Evolutionary conservation across 768 basidiomycete species (phyloP), one percentile per base, ranked within the genome.

Genomic region (Podaxis sp.): DNA sequence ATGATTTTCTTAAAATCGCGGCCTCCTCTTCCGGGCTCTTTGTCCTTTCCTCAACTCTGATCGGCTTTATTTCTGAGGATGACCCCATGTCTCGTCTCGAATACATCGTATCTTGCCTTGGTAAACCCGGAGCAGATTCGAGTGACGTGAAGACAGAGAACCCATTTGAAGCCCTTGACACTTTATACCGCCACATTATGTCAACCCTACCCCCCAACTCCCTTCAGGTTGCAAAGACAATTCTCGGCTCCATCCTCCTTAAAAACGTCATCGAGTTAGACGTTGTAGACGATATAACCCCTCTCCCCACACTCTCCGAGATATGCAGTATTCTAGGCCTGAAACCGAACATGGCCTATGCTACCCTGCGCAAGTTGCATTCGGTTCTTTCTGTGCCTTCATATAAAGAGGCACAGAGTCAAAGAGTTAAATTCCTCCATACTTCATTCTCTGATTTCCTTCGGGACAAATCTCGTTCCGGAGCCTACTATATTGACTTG

Each of bases 371-470:
- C 2, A 56, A 41, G 38, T 37, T 56, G 10, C 20, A 13, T 17
- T 56, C 55, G 37, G 55, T 56, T 41, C 55, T 56, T 26, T 7
- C 20, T 22, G 7, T 56, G 10, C 55, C 55, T 4, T 17, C 55
- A 7, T 37, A 36, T 7, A n/a, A 15, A 44, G 41, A 44, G 6
- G 41, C 41, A n/a, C 28, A 30, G 26, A 41, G 1, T 1, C 41
- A 17, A 13, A 5, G 13, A 26, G 24, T 56, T 44, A 3, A 28
- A 33, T 41, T 56, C 40, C 56, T 38, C 20, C 56, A 56, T 41
- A 24, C 40, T 7, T 56, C 56, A 12, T 56, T 56, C 38, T 38
- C 56, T 15, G 56, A 56, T 28, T 56, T 56, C 24, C 56, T 56
- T 10, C 5, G 15, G 20, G 56, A 56, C 28, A n/a, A 41, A 12